These are phyloP conservation scores for Avena insularis DNA, from an alignment of 176 grass and related monocot genomes.

Conservation along the genomic window DNA sequence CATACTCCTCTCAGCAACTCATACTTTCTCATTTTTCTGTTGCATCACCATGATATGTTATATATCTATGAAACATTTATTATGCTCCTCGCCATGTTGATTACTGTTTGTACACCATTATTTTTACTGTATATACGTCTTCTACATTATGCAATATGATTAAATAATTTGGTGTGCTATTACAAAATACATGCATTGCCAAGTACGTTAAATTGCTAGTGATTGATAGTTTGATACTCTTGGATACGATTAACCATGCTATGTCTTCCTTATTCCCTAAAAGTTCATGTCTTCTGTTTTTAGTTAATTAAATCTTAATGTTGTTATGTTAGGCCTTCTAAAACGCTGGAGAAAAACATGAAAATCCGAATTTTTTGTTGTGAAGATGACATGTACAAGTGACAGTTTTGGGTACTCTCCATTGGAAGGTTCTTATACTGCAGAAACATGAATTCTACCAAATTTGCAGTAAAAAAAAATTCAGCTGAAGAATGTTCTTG, in stretches of 20 bases:
- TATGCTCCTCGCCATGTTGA: background rate
- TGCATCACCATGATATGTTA: background rate
- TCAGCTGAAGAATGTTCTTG: background rate
- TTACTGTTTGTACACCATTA: background rate
- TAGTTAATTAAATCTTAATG: background rate
- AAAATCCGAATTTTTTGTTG: background rate
- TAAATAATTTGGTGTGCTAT: background rate
- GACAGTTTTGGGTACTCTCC: background rate
- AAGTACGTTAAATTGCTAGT: background rate
- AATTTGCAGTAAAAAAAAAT: background rate
- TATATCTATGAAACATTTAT: background rate
- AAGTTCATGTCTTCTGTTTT: background rate
- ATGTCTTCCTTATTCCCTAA: background rate
- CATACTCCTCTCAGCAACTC: background rate
- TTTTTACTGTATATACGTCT: background rate
- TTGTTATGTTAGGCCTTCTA: background rate
- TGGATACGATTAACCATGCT: background rate
- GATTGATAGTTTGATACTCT: background rate
- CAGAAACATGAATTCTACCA: background rate
- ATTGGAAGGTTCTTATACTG: background rate
- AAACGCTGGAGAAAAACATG: background rate
- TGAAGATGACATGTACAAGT: background rate
- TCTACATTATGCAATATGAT: background rate
- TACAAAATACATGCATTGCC: background rate
- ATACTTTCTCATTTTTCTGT: background rate